Evolutionary conservation across 208 protist genomes (phyloP).

Genomic region (Leishmania tarentolae): DNA sequence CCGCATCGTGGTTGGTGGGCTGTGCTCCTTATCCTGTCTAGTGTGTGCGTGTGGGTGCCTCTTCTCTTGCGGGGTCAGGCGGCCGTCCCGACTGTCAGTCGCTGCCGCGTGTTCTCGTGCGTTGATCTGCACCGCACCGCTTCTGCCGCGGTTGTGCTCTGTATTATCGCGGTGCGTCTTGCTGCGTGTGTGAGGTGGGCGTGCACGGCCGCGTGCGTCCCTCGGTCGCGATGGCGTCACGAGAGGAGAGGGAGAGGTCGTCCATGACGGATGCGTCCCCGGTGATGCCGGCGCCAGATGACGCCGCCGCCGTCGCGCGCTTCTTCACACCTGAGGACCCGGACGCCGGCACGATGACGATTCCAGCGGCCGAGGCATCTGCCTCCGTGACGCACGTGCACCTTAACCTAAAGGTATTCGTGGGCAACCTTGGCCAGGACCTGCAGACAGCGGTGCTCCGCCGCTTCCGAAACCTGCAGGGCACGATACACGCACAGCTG

Average conservation of each 20-base stretch:
- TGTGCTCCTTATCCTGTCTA: too few species aligned
- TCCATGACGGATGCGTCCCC: neutral
- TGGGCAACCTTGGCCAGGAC: conserved; percentile 22
- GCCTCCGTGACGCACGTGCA: conserved; percentile 3
- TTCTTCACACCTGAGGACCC: conserved; percentile 3
- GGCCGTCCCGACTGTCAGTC: neutral
- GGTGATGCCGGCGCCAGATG: neutral
- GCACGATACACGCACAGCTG: conserved; percentile 28
- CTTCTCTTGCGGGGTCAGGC: too few species aligned
- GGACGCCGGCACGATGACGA: neutral
- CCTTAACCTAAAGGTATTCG: conserved; percentile 10
- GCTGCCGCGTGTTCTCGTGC: neutral
- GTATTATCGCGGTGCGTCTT: too few species aligned
- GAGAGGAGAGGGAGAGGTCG: neutral
- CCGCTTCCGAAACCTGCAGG: conserved; percentile 31
- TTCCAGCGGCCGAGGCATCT: conserved; percentile 11
- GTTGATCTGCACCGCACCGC: too few species aligned
- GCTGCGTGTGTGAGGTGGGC: too few species aligned
- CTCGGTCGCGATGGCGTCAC: neutral
- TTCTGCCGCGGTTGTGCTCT: too few species aligned
- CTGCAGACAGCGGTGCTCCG: conserved; percentile 15
- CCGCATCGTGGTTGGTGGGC: too few species aligned
- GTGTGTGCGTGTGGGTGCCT: too few species aligned
- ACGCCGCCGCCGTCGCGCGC: neutral
- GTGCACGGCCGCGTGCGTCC: neutral